A percentile compares a stretch with the other conserved stretches of the same genome.
phyloP scores from a whole-genome alignment of 1,284 basidiomycete genomes.

The Filobasidium uniguttulatum region DNA sequence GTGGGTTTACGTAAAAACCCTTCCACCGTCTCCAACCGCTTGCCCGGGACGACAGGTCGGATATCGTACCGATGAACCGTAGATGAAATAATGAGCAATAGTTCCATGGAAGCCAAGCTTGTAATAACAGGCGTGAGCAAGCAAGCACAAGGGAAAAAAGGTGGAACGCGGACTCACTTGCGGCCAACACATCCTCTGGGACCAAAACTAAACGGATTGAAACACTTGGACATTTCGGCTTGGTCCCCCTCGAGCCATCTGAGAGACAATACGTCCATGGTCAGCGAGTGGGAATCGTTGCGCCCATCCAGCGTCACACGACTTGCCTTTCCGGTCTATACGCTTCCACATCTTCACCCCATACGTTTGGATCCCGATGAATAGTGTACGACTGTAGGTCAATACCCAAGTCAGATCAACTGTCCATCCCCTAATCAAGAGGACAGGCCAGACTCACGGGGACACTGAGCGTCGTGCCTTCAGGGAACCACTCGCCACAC shows the following conservation, averaged over 20 bases:
- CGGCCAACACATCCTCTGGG: conserved; percentile 23
- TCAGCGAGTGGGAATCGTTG: not conserved
- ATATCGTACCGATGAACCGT: conserved; percentile 13
- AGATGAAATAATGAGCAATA: conserved; percentile 12
- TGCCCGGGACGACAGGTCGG: conserved; percentile 5
- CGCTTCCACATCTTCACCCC: conserved; percentile 46
- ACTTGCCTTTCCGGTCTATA: conserved; percentile 49
- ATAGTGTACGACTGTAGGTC: conserved; percentile 25
- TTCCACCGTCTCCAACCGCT: conserved; percentile 8
- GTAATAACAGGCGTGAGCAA: not conserved
- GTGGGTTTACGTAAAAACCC: conserved; percentile 14
- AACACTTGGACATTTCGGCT: conserved; percentile 16
- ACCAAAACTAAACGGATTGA: conserved; percentile 21
- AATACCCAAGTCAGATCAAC: not conserved
- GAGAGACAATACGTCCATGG: not conserved
- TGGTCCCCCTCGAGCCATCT: conserved; percentile 14
- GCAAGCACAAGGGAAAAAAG: not conserved
- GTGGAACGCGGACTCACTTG: conserved; percentile 10
- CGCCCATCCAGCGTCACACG: conserved; percentile 26
- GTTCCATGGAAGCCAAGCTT: conserved; percentile 15
- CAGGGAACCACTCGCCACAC: conserved; percentile 16
- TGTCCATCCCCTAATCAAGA: no score
- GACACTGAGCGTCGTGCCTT: conserved; percentile 17
- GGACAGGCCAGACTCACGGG: conserved; percentile 9
- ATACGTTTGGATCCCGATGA: conserved; percentile 43